Evolutionary conservation across 2,329 filamentous ascomycete species (phyloP).

Genomic region (Diaporthe australafricana): DNA sequence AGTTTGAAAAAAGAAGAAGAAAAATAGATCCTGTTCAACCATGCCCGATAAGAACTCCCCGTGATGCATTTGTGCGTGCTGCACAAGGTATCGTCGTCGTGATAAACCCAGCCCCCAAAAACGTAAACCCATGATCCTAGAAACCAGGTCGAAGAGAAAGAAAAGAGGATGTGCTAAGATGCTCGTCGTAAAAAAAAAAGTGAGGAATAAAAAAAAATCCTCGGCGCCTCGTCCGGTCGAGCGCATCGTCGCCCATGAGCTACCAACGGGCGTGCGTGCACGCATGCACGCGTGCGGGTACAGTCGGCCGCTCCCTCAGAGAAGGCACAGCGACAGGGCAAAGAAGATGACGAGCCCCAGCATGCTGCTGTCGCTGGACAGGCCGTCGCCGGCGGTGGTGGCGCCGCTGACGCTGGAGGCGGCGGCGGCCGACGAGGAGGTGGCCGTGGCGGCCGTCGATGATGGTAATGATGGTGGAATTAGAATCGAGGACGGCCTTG

Average conservation of each 20-base stretch:
- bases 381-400: conserved; percentile 26
- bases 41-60: conserved; percentile 22
- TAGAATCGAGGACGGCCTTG: no score
- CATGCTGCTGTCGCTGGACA: conserved; percentile 36
- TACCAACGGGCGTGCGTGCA: neutral
- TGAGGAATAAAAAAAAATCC: neutral
- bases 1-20: conserved; percentile 15
- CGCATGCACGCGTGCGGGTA: no score
- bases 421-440: neutral
- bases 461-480: no score
- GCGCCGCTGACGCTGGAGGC: neutral
- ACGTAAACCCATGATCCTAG: neutral
- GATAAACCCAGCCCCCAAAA: conserved; percentile 7
- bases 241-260: neutral
- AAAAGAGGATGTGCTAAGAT: neutral
- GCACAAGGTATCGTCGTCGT: conserved; percentile 28
- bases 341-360: conserved; percentile 38
- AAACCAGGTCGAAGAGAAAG: neutral
- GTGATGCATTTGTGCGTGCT: conserved; percentile 3
- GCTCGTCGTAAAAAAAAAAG: neutral
- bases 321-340: conserved; percentile 36
- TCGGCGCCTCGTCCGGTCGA: neutral
- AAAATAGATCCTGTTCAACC: no score
- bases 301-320: neutral
- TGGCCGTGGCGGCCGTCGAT: neutral